Base-by-base conservation (phyloP, 495 filamentous ascomycete genomes). In the Tetracladium setigerum region DNA sequence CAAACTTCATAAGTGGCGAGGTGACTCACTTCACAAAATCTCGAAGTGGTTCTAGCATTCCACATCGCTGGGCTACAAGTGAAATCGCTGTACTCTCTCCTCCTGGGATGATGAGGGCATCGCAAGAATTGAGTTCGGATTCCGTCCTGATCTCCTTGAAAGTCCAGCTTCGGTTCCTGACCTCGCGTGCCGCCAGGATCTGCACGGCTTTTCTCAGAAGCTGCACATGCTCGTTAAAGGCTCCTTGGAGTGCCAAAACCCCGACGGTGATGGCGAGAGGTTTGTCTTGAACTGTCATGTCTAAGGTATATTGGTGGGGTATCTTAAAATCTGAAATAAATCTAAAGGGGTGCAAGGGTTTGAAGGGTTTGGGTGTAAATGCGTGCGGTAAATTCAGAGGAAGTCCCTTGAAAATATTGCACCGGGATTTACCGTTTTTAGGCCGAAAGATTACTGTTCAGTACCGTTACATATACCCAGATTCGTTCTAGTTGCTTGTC, bases 31-130 rank as follows among this genome's bases (percentile, higher is more conserved):
- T 98, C 59, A 98, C 92, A 64, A 96, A 98, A 11, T 92, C 76
- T 36, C 91, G 72, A 49, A 98, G 65, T 3, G 87, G 89, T 50
- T 95, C 89, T 39, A 98, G 66, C 34, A 98, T 61, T 13, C 83
- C 79, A 2, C 83, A 84, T 39, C 90, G 76, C 15, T 77, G 78
- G 9, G 92, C 92, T 14, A 97, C 86, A 14, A 98, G 74, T 3
- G 89, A 86, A 58, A 98, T 90, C 5, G 90, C 84, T 4, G 92
- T 98, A 61, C 87, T 95, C 60, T 98, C 92, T 48, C 92, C 94
- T 35, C 92, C 92, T 5, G 94, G 92, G 50, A 98, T 75, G 54
- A 98, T 79, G 16, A 98, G 72, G 2, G 82, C 92, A 60, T 89
- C 81, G 68, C 89, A 95, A 56, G 49, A 56, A 10, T 71, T 67